These are phyloP conservation scores for Acacia acuminata DNA, from an alignment of 306 rosid genomes.

Conservation along the genomic window DNA sequence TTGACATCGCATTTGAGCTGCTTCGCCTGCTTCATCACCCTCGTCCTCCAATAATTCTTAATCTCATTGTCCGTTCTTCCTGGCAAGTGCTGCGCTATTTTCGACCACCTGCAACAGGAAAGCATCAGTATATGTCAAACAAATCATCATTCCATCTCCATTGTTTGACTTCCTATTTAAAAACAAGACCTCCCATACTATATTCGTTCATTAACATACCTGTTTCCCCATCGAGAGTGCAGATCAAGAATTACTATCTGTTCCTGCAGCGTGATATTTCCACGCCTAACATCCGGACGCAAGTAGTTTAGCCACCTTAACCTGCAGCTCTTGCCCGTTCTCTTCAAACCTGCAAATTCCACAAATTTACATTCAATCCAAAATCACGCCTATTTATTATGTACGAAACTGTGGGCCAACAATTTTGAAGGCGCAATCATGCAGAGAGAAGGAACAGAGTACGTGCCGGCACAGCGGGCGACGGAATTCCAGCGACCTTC, in stretches of 20 bases:
- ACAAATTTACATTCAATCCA: neutral
- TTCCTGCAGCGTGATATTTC: constrained; percentile 56
- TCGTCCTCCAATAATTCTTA: constrained; percentile 82
- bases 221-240: constrained; percentile 63
- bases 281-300: constrained; percentile 58
- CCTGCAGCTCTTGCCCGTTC: constrained; percentile 71
- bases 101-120: constrained; percentile 62
- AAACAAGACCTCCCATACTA: neutral
- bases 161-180: neutral
- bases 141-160: neutral
- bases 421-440: neutral
- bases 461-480: constrained; percentile 49
- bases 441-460: neutral
- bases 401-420: neutral
- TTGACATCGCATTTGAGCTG: constrained; percentile 85
- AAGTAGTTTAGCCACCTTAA: constrained; percentile 65
- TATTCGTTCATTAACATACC: constrained; percentile 26
- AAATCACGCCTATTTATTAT: neutral
- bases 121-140: neutral
- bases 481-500: constrained; percentile 71
- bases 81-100: constrained; percentile 78
- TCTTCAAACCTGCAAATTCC: constrained; percentile 43
- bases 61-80: constrained; percentile 87
- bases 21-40: constrained; percentile 80
- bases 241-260: constrained; percentile 59